Percentiles rank a stretch among this genome's conserved stretches.
These are phyloP conservation scores for Diaporthe eres DNA, from an alignment of 2,329 filamentous ascomycete species.

Conservation along the genomic window DNA sequence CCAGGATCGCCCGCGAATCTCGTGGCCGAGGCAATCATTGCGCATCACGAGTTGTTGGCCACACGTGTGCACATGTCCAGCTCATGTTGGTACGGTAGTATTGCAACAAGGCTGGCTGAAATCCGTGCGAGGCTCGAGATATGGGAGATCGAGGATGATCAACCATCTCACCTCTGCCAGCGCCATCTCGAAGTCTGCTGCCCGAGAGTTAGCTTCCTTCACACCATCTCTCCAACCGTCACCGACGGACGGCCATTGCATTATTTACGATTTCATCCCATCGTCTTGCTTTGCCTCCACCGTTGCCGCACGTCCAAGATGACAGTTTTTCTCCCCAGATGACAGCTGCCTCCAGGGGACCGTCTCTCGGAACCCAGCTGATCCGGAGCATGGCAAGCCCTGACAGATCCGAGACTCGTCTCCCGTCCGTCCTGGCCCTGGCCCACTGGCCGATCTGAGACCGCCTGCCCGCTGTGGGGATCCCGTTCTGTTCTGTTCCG, in stretches of 20 bases:
- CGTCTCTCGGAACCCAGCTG: conserved; percentile 20
- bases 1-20: conserved; percentile 25
- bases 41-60: neutral
- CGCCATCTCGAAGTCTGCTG: neutral
- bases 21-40: neutral
- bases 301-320: conserved; percentile 20
- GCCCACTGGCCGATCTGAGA: conserved; percentile 11
- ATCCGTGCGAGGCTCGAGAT: conserved; percentile 26
- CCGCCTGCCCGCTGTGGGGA: neutral
- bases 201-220: conserved; percentile 11
- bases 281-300: conserved; percentile 1
- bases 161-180: conserved; percentile 1
- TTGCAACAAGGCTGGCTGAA: conserved; percentile 5
- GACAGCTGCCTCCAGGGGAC: conserved; percentile 31
- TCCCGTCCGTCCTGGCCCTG: conserved; percentile 15
- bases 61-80: neutral
- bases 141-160: conserved; percentile 23
- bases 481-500: neutral
- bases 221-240: neutral
- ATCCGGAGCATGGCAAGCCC: conserved; percentile 24
- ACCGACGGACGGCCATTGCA: neutral
- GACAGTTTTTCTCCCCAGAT: conserved; percentile 11
- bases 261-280: conserved; percentile 15
- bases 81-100: conserved; percentile 6
- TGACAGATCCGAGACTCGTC: conserved; percentile 33